phyloP scores from a whole-genome alignment of 345 rosid species.

The Tarenaya hassleriana region DNA sequence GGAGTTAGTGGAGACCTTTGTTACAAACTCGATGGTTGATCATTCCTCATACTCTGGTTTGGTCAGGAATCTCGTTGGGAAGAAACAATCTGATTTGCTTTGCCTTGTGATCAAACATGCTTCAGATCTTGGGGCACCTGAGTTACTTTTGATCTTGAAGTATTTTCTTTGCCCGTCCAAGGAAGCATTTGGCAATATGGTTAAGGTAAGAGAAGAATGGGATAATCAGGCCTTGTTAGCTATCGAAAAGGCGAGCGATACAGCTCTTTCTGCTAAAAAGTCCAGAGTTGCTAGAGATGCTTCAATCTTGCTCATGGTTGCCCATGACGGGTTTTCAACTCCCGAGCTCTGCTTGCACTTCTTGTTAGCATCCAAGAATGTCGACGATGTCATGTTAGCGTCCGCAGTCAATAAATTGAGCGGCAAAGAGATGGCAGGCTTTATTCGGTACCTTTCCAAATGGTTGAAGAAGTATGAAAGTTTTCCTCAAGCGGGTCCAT shows the following conservation, averaged over 20 bases:
- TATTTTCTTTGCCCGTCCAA: constrained; percentile 66
- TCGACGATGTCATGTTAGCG: constrained; percentile 61
- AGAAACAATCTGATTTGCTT: constrained; percentile 63
- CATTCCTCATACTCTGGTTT: constrained; percentile 45
- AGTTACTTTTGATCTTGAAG: constrained; percentile 57
- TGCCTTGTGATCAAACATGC: constrained; percentile 55
- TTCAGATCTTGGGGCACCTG: constrained; percentile 53
- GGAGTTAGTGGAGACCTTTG: constrained; percentile 60
- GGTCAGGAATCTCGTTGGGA: constrained; percentile 41
- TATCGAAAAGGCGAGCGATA: constrained; percentile 38
- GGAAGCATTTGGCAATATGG: constrained; percentile 51
- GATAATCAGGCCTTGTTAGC: constrained; percentile 58
- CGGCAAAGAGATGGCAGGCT: constrained; percentile 55
- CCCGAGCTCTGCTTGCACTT: constrained; percentile 79
- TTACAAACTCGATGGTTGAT: constrained; percentile 41
- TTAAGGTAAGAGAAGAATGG: constrained; percentile 62
- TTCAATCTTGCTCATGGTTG: constrained; percentile 71
- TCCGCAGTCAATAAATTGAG: constrained; percentile 50
- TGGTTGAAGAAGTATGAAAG: constrained; percentile 78
- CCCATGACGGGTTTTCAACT: constrained; percentile 60
- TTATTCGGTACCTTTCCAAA: constrained; percentile 58
- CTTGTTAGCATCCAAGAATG: constrained; percentile 42
- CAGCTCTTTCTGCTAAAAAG: constrained; percentile 28
- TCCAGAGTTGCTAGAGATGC: constrained; percentile 52
- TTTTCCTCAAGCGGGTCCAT: constrained; percentile 72